Conservation (phyloP, 2,329 filamentous ascomycete genomes). For the Colletotrichum shisoi region DNA sequence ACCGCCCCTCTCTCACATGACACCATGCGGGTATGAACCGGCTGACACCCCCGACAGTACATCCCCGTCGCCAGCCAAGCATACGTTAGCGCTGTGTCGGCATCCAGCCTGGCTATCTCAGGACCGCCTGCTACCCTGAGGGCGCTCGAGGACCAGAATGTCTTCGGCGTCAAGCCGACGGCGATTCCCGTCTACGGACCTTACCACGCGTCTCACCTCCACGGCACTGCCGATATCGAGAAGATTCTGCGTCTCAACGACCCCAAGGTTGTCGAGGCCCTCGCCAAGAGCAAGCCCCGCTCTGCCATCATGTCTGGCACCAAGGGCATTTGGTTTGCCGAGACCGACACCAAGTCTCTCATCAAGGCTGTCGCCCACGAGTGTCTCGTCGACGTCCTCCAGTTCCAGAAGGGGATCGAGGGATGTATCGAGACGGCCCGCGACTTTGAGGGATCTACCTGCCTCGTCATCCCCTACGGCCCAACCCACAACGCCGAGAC, state of each 20-base stretch:
- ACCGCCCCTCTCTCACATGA: conserved; percentile 28
- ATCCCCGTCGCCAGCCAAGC: conserved; percentile 56
- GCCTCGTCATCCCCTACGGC: conserved; percentile 59
- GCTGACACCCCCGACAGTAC: conserved; percentile 44
- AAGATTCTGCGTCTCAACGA: conserved; percentile 57
- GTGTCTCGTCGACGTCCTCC: conserved; percentile 59
- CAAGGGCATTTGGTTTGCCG: conserved; percentile 54
- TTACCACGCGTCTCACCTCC: conserved; percentile 65
- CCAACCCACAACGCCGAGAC: conserved; percentile 60
- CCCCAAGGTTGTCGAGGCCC: conserved; percentile 49
- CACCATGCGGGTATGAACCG: neutral
- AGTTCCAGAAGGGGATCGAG: conserved; percentile 58
- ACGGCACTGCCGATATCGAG: conserved; percentile 54
- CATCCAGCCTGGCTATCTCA: conserved; percentile 61
- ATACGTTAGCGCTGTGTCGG: conserved; percentile 63
- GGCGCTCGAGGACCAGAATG: conserved; percentile 52
- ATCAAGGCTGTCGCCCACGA: conserved; percentile 56
- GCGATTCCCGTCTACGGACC: conserved; percentile 64
- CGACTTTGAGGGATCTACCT: conserved; percentile 51
- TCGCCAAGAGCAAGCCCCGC: conserved; percentile 55
- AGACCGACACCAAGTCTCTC: conserved; percentile 53
- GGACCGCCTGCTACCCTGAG: conserved; percentile 61
- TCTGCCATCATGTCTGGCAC: conserved; percentile 62
- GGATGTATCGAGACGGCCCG: conserved; percentile 56
- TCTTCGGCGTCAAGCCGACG: conserved; percentile 54